Conservation (phyloP, 345 rosid species). For the Psidium guajava region DNA sequence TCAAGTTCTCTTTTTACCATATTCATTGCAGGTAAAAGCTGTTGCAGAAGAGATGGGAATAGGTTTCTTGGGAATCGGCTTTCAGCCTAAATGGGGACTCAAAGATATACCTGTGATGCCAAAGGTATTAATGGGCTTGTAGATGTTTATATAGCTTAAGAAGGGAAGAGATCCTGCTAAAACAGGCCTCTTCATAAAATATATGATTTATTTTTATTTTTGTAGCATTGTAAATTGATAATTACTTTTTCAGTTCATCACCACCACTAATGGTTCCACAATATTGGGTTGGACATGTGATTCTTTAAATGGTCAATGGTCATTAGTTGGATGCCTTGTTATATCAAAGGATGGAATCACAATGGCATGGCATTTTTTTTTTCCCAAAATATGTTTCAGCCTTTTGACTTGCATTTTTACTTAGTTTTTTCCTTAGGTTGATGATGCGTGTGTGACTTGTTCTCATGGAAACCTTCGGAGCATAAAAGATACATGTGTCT, state of each 20-base stretch:
- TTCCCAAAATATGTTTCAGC: neutral
- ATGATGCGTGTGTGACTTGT: neutral
- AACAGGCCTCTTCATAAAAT: neutral
- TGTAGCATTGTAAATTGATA: neutral
- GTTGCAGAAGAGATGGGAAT: conserved; percentile 99
- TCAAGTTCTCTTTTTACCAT: neutral
- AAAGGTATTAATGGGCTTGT: conserved; percentile 39
- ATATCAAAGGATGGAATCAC: neutral
- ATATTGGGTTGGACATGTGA: neutral
- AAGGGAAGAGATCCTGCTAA: neutral
- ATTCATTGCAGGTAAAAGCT: conserved; percentile 69
- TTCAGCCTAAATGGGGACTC: conserved; percentile 88
- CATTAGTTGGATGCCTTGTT: neutral
- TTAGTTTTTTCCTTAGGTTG: neutral
- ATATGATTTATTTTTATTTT: neutral
- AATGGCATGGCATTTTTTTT: neutral
- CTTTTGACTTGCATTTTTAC: neutral
- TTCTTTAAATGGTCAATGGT: neutral
- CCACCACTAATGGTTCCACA: neutral
- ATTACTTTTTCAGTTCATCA: neutral
- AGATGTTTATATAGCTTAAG: neutral
- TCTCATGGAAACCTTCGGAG: neutral
- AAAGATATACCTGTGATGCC: conserved; percentile 97
- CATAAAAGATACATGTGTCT: neutral
- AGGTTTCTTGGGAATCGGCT: conserved; percentile 96